Percentiles rank a stretch among this genome's conserved stretches.
Conservation (phyloP, 352 stramenopile species). For the Globisporangium solare region DNA sequence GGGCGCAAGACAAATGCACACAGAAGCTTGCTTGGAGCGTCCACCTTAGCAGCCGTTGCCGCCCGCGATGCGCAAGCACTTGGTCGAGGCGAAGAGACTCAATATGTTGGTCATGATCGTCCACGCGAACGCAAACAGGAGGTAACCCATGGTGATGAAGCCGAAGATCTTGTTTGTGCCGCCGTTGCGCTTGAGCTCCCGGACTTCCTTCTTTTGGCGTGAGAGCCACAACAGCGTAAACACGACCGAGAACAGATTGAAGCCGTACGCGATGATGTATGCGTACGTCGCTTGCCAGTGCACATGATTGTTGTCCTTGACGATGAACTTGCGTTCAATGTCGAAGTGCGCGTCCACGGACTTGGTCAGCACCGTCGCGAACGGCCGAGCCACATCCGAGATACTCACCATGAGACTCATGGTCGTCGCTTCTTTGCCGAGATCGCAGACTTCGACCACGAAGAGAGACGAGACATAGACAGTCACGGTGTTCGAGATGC, state of each 20-base stretch:
- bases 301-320: slow-evolving; percentile 33
- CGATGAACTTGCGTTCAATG: slow-evolving; percentile 40
- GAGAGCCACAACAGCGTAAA: slow-evolving; percentile 41
- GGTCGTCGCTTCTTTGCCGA: slow-evolving; percentile 44
- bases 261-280: slow-evolving; percentile 52
- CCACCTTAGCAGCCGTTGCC: slow-evolving; percentile 26
- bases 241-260: slow-evolving; percentile 41
- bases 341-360: slow-evolving; percentile 48
- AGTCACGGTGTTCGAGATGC: slow-evolving; percentile 40
- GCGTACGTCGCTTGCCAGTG: slow-evolving; percentile 45
- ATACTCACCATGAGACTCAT: slow-evolving; percentile 43
- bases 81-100: slow-evolving; percentile 45
- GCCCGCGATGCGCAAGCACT: slow-evolving; percentile 43
- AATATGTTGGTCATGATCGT: slow-evolving; percentile 63
- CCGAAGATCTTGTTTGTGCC: slow-evolving; percentile 39
- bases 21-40: neutral
- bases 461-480: slow-evolving; percentile 45
- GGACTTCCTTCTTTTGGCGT: slow-evolving; percentile 44
- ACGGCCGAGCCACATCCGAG: slow-evolving; percentile 39
- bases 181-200: slow-evolving; percentile 34
- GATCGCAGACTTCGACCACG: slow-evolving; percentile 44
- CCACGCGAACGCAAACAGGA: slow-evolving; percentile 47
- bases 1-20: too few species aligned
- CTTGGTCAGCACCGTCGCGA: slow-evolving; percentile 55
- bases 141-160: slow-evolving; percentile 26